Base-by-base conservation (phyloP, 2,329 filamentous ascomycete genomes). In the Arthrobotrys sphaeroides region DNA sequence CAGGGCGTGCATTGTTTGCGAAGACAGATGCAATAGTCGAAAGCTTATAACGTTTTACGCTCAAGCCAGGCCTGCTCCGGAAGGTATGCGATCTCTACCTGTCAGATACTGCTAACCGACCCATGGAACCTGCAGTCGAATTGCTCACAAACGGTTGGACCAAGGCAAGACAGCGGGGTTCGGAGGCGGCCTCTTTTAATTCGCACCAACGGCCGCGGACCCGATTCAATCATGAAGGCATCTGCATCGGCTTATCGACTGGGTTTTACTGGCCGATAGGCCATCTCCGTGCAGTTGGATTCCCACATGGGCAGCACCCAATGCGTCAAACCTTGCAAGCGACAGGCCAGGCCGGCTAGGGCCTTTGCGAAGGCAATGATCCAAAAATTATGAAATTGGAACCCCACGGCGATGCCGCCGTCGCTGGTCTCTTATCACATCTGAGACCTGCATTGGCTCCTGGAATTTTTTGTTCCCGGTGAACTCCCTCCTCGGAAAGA, bases 381-480 rank as follows among this genome's bases (percentile, higher is more conserved):
- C 36, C 69, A 42, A 64, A 45, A 38, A 57, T 65, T 45, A 55
- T 70, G 45, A 47, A 62, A 42, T 69, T 42, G 22, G 55, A 42
- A 70, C 55, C 53, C 60, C 69, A 73, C 69, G 47, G 70, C 62
- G 57, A 69, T 68, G 64, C 55, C 47, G 26, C 59, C 60, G 18
- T 57, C 31, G 51, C 31, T 55, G 5, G 51, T 16, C 51, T 55
- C 40, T 65, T 74, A 64, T 62, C 72, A 59, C 64, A 75, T 69
- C 72, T 75, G 72, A 75, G 72, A 75, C 72, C 64, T 65, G 72
- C 42, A 45, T 68, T 68, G 64, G 20, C 45, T 42, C 24, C 40
- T 45, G 47, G 24, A 22, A 24, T 42, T 47, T 26, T 45, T 28
- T 60, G 55, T 62, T 74, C 31, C 49, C 64, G 53, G 26, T 49